Evolutionary conservation across 2,329 filamentous ascomycete genomes (phyloP).

Genomic region (Aspergillus fumigatus): DNA sequence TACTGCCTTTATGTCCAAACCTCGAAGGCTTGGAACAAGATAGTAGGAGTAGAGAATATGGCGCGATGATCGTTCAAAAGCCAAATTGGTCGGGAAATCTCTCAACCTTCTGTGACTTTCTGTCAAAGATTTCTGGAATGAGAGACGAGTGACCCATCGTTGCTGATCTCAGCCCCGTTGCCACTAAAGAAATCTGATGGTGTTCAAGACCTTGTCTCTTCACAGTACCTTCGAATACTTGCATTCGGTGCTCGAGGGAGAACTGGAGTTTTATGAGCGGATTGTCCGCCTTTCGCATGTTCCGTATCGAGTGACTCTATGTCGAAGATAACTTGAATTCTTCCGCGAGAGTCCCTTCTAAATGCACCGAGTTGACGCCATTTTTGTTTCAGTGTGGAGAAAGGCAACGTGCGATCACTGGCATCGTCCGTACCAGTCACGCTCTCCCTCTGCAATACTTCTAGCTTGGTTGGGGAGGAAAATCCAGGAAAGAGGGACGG

Average conservation of each 20-base stretch:
- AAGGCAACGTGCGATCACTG: not conserved
- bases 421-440: not conserved
- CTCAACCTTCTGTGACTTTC: not conserved
- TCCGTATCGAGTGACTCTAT: constrained; percentile 10
- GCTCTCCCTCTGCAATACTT: not conserved
- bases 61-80: not conserved
- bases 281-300: not conserved
- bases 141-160: not conserved
- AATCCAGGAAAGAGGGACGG: not conserved
- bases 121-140: not conserved
- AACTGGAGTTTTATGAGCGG: constrained; percentile 12
- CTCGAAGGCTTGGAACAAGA: not conserved
- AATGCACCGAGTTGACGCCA: constrained; percentile 9
- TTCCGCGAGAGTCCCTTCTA: constrained; percentile 9
- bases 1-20: not conserved
- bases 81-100: not conserved
- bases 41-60: not conserved
- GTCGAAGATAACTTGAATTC: constrained; percentile 19
- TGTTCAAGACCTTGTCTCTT: not conserved
- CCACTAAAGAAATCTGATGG: not conserved
- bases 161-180: not conserved
- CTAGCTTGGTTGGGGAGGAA: not conserved
- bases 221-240: constrained; percentile 7
- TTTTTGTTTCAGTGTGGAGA: constrained; percentile 5
- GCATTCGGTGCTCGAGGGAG: constrained; percentile 19